Evolutionary conservation across 176 grass and related monocot species (phyloP).

Genomic region (Triticum monococcum): DNA sequence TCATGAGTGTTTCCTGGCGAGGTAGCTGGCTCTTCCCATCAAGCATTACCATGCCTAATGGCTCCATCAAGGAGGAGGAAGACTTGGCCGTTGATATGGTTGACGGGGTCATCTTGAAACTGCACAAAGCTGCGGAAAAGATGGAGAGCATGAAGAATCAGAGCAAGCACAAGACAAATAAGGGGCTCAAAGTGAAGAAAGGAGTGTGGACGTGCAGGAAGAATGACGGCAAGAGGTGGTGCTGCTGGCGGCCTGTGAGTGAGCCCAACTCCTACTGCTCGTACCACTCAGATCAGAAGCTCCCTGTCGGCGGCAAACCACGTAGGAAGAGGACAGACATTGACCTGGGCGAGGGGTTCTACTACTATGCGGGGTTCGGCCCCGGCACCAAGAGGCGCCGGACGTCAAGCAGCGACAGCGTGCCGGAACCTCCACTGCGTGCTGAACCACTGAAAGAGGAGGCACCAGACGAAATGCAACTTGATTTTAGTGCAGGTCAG

Average conservation of each 20-base stretch:
- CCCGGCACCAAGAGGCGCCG: constrained; percentile 45
- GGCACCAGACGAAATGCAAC: not conserved
- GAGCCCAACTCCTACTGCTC: constrained; percentile 25
- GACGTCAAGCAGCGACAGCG: not conserved
- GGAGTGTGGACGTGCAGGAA: constrained; percentile 37
- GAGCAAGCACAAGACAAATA: not conserved
- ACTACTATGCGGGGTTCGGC: constrained; percentile 58
- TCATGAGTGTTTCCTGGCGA: constrained; percentile 7
- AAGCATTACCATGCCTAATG: not conserved
- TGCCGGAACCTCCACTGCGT: not conserved
- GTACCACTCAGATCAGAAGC: constrained; percentile 31
- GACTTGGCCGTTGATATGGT: not conserved
- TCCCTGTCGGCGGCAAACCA: not conserved
- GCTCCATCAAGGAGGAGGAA: not conserved
- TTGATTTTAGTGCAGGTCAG: not conserved
- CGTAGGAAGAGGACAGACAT: constrained; percentile 10
- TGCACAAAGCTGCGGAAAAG: not conserved
- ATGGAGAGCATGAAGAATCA: not conserved
- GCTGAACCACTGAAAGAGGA: not conserved
- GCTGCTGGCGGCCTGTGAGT: constrained; percentile 17
- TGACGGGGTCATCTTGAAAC: no score
- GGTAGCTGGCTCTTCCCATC: constrained; percentile 26
- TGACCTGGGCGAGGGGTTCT: constrained; percentile 15
- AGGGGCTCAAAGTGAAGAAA: constrained; percentile 3
- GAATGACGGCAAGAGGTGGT: constrained; percentile 48